Conservation (phyloP, 495 filamentous ascomycete genomes). For the Clavariopsis aquatica region DNA sequence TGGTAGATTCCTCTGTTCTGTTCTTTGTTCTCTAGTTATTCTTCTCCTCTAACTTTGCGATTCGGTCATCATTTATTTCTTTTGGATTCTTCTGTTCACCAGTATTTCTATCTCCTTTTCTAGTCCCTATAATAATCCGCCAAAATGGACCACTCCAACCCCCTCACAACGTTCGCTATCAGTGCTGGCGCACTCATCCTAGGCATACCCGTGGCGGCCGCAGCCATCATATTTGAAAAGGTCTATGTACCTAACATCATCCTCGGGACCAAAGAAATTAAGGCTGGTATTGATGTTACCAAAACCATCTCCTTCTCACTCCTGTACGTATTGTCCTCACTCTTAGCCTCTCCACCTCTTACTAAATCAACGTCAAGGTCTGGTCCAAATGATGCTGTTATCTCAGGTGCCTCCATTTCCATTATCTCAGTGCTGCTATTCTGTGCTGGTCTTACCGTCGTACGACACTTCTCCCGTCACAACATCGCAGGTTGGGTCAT, state of each 20-base stretch:
- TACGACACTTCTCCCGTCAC: background rate
- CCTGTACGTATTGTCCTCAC: background rate
- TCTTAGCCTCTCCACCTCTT: too few species aligned
- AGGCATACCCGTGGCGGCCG: background rate
- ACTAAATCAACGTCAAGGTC: too few species aligned
- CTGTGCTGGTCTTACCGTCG: background rate
- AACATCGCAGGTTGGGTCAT: constrained; percentile 6
- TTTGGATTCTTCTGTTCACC: background rate
- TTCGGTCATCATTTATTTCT: too few species aligned
- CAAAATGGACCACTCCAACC: constrained; percentile 3
- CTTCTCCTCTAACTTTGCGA: too few species aligned
- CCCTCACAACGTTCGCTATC: constrained; percentile 10
- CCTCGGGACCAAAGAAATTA: constrained; percentile 10
- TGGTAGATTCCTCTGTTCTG: background rate
- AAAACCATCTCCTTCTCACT: constrained; percentile 12
- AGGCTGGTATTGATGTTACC: background rate
- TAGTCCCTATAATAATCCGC: background rate
- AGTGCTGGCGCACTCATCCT: background rate
- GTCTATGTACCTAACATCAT: constrained; percentile 1
- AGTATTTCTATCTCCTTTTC: background rate
- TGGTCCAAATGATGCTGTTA: constrained; percentile 2
- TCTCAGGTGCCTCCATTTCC: constrained; percentile 5
- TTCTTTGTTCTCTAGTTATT: too few species aligned
- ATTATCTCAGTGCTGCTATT: background rate
- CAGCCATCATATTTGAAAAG: background rate